A percentile compares a stretch with the other conserved stretches of the same genome.
Evolutionary conservation across 768 basidiomycete species (phyloP).

Genomic region (Serendipita sp.): DNA sequence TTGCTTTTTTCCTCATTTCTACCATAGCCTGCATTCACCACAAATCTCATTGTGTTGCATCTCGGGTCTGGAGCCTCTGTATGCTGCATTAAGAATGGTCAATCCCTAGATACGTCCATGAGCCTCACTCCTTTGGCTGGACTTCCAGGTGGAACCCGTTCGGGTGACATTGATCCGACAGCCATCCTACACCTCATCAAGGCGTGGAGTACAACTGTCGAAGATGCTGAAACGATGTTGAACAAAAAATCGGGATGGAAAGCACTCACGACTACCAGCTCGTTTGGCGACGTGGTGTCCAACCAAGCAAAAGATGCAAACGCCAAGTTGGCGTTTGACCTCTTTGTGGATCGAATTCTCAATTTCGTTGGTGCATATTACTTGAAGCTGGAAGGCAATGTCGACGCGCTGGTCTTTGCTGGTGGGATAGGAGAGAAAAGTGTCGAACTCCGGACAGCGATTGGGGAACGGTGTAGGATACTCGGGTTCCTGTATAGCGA

Average conservation of each 20-base stretch:
- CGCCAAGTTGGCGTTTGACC: slow-evolving; percentile 50
- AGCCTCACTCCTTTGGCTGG: slow-evolving; percentile 82
- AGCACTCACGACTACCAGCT: slow-evolving; percentile 61
- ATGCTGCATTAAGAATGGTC: slow-evolving; percentile 57
- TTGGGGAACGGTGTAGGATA: slow-evolving; percentile 38
- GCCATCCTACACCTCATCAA: slow-evolving; percentile 75
- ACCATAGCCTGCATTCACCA: slow-evolving; percentile 25
- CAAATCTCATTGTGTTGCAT: slow-evolving; percentile 71
- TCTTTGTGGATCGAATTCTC: slow-evolving; percentile 62
- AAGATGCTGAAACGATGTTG: slow-evolving; percentile 52
- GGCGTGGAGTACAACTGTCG: slow-evolving; percentile 4
- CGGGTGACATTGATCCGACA: slow-evolving; percentile 69
- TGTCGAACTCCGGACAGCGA: slow-evolving; percentile 38
- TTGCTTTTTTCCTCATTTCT: not conserved
- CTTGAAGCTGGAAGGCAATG: slow-evolving; percentile 41
- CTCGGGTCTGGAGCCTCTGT: slow-evolving; percentile 82
- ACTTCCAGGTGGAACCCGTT: slow-evolving; percentile 75
- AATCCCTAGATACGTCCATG: slow-evolving; percentile 79
- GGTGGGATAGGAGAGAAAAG: slow-evolving; percentile 80
- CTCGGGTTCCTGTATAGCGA: slow-evolving; percentile 46
- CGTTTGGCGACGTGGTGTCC: slow-evolving; percentile 49
- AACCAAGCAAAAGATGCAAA: slow-evolving; percentile 21
- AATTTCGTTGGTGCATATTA: slow-evolving; percentile 61
- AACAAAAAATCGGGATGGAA: slow-evolving; percentile 68
- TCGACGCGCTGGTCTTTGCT: slow-evolving; percentile 72